phyloP scores from a whole-genome alignment of 129 eudicot genomes.

The Helianthus annuus region HanXRQr2.0-SUNRISE NC_035447.2:9823937-9824436 shows the following conservation, averaged over 20 bases:
- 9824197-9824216: conserved; percentile 60
- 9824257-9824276: conserved; percentile 88
- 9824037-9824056: conserved; percentile 28
- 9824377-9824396: conserved; percentile 69
- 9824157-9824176: conserved; percentile 54
- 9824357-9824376: conserved; percentile 37
- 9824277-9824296: conserved; percentile 78
- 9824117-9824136: conserved; percentile 72
- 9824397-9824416: conserved; percentile 43
- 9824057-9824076: conserved; percentile 83
- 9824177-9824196: conserved; percentile 42
- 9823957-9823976: conserved; percentile 52
- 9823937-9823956: conserved; percentile 83
- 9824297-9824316: conserved; percentile 71
- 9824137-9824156: conserved; percentile 53
- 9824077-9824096: conserved; percentile 78
- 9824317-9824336: conserved; percentile 47
- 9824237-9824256: conserved; percentile 54
- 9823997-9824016: neutral
- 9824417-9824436: conserved; percentile 46
- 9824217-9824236: conserved; percentile 62
- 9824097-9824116: conserved; percentile 86
- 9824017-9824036: neutral
- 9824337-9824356: conserved; percentile 29
- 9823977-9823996: too few relatives aligned